A percentile compares a stretch with the other conserved stretches of the same genome.
Conservation (phyloP, 2,329 filamentous ascomycete species). For the Scortechinia acanthostroma region DNA sequence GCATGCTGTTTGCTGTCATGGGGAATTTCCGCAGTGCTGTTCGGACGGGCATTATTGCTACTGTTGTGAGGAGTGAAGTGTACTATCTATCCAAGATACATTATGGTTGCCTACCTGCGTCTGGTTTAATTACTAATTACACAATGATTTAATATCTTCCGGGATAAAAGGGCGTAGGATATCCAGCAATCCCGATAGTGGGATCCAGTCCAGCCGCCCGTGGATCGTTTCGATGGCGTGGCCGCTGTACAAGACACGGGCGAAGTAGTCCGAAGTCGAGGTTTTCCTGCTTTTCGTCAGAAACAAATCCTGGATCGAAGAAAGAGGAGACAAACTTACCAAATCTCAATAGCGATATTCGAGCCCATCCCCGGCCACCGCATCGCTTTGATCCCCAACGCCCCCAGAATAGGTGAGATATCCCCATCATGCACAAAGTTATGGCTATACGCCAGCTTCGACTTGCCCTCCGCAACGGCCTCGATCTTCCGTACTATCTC, state of each 20-base stretch:
- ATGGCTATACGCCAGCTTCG: constrained; percentile 12
- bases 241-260: constrained; percentile 19
- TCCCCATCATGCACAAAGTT: constrained; percentile 26
- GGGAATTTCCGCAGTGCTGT: no score
- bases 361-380: constrained; percentile 28
- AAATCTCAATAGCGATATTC: constrained; percentile 26
- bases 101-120: no score
- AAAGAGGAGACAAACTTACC: no score
- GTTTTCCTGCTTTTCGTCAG: background rate
- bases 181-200: constrained; percentile 7
- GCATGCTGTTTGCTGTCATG: no score
- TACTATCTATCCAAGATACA: no score
- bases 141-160: constrained; percentile 10
- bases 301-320: no score
- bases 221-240: constrained; percentile 11
- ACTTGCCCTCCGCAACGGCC: constrained; percentile 12
- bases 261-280: background rate
- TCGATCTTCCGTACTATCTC: constrained; percentile 20
- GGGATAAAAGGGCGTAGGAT: constrained; percentile 10
- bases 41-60: no score
- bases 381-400: constrained; percentile 20
- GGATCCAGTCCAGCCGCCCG: constrained; percentile 12
- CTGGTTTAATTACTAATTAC: no score
- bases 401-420: constrained; percentile 14
- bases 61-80: no score